Evolutionary conservation across 495 filamentous ascomycete species (phyloP).

Genomic region (Penicillium crystallinum): DNA sequence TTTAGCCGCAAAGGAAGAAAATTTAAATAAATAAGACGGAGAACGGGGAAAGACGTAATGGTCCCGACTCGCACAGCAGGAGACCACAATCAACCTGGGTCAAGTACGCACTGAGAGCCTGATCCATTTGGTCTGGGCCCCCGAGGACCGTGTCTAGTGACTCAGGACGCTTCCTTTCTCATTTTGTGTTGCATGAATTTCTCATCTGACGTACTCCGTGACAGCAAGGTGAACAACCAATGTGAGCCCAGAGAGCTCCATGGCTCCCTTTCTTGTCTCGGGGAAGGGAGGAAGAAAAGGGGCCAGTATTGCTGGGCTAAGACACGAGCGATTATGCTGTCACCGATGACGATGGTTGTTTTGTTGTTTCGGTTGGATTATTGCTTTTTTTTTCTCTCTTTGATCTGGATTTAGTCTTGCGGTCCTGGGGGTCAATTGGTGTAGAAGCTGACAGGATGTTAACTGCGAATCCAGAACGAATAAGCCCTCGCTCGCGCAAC

Average conservation of each 20-base stretch:
- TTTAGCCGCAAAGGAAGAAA: background rate
- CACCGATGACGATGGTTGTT: slow-evolving; percentile 25
- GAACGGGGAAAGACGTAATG: background rate
- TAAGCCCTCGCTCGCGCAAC: background rate
- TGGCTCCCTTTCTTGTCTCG: background rate
- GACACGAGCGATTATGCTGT: slow-evolving; percentile 21
- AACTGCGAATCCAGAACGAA: background rate
- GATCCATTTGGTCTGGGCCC: slow-evolving; percentile 21
- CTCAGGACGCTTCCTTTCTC: background rate
- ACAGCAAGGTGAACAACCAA: background rate
- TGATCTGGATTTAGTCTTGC: background rate
- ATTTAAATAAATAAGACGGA: background rate
- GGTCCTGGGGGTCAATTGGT: background rate
- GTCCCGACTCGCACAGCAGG: slow-evolving; percentile 1
- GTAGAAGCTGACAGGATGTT: background rate
- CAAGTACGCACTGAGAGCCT: background rate
- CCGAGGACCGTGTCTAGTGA: slow-evolving; percentile 11
- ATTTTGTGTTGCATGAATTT: slow-evolving; percentile 1
- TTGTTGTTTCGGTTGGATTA: background rate
- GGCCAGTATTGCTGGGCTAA: slow-evolving; percentile 5
- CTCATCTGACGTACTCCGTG: slow-evolving; percentile 9
- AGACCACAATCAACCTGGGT: background rate
- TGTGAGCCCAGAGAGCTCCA: slow-evolving; percentile 2
- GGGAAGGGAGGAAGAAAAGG: background rate
- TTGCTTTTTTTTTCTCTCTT: background rate